Percentiles rank a stretch among this genome's conserved stretches.
Evolutionary conservation across 164 flowering plant species (phyloP).

Genomic region (Macadamia integrifolia): DNA sequence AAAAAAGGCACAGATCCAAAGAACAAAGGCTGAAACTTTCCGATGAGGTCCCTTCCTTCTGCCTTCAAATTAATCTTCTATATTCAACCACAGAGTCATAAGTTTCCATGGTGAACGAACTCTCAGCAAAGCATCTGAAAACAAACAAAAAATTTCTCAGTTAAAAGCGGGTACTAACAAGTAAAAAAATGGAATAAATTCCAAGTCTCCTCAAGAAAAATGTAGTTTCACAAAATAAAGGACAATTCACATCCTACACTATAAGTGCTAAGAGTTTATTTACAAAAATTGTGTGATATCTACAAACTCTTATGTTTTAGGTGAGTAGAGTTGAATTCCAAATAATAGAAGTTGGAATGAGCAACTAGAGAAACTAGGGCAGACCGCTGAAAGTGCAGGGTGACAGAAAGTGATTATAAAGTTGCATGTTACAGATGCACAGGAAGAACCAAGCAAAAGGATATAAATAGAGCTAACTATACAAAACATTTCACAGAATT

Average conservation of each 20-base stretch:
- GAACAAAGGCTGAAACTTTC: not conserved
- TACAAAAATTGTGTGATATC: too few species aligned
- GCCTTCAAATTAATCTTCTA: conserved; percentile 11
- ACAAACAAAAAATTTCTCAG: not conserved
- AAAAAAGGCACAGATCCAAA: not conserved
- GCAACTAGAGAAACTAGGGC: not conserved
- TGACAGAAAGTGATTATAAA: not conserved
- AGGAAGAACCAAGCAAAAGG: not conserved
- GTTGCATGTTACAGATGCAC: not conserved
- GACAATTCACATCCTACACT: too few species aligned
- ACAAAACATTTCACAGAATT: not conserved
- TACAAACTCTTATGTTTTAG: not conserved
- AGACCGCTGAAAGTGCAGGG: not conserved
- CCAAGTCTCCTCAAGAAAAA: not conserved
- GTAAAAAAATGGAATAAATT: not conserved
- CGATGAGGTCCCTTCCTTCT: not conserved
- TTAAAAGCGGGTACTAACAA: not conserved
- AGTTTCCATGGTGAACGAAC: conserved; percentile 46
- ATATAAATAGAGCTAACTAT: too few species aligned
- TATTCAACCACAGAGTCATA: conserved; percentile 65
- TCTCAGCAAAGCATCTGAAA: conserved; percentile 71
- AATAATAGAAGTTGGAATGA: not conserved
- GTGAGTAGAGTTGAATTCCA: too few species aligned
- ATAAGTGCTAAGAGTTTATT: too few species aligned
- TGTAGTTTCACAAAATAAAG: too few species aligned